Conservation (phyloP, 176 grass and related monocot species). For the Eragrostis nindensis region DNA sequence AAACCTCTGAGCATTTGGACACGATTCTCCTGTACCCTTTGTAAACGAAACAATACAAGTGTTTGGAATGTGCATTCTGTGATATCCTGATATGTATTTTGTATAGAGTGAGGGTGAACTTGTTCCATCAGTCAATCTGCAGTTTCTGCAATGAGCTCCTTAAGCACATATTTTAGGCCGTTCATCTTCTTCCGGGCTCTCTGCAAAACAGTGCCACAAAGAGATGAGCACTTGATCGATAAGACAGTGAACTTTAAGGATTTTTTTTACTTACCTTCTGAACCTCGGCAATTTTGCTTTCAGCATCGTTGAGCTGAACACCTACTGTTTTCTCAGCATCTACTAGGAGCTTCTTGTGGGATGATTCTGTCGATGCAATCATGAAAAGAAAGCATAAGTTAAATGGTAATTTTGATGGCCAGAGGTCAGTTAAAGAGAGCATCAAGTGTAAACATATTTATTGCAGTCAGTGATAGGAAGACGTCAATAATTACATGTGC, state of each 20-base stretch:
- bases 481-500: not conserved
- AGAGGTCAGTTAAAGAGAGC: slow-evolving; percentile 27
- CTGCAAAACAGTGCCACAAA: slow-evolving; percentile 40
- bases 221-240: slow-evolving; percentile 11
- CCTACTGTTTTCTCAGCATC: slow-evolving; percentile 68
- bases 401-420: slow-evolving; percentile 24
- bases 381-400: slow-evolving; percentile 11
- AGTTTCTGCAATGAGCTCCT: slow-evolving; percentile 61
- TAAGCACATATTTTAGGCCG: slow-evolving; percentile 61
- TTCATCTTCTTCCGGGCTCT: slow-evolving; percentile 73
- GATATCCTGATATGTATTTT: slow-evolving; percentile 34
- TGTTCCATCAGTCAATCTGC: slow-evolving; percentile 46
- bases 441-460: not conserved
- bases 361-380: slow-evolving; percentile 53
- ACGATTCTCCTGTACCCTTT: slow-evolving; percentile 25
- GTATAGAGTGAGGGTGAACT: not conserved
- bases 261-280: slow-evolving; percentile 59
- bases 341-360: slow-evolving; percentile 74
- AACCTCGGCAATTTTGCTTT: slow-evolving; percentile 63
- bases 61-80: slow-evolving; percentile 7
- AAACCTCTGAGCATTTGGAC: slow-evolving; percentile 20
- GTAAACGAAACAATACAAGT: not conserved
- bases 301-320: slow-evolving; percentile 69
- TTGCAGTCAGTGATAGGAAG: not conserved
- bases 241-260: not conserved